phyloP scores from a whole-genome alignment of 768 basidiomycete genomes.

The Boletus sp. region DNA sequence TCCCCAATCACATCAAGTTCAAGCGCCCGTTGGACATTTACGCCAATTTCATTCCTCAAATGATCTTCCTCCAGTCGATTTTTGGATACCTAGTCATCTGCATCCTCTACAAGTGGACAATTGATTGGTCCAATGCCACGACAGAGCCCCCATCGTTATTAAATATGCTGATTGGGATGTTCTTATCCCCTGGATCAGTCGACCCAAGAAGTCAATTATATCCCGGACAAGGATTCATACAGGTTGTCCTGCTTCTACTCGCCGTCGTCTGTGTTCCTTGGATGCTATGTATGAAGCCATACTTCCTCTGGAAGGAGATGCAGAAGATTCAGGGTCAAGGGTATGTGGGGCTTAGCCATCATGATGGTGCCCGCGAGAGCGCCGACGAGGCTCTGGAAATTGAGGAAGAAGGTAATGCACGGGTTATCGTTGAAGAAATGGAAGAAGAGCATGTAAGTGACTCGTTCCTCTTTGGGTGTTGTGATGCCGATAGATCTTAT shows the following conservation, averaged over 20 bases:
- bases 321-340: slow-evolving; percentile 79
- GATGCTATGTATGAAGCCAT: slow-evolving; percentile 91
- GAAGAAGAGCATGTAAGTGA: slow-evolving; percentile 67
- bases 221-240: slow-evolving; percentile 81
- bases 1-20: slow-evolving; percentile 94
- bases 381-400: slow-evolving; percentile 65
- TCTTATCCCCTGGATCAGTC: slow-evolving; percentile 83
- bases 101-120: slow-evolving; percentile 96
- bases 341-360: slow-evolving; percentile 66
- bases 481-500: slow-evolving; percentile 9
- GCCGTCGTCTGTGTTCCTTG: slow-evolving; percentile 91
- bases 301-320: slow-evolving; percentile 87
- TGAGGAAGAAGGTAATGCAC: slow-evolving; percentile 79
- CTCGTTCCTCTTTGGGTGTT: slow-evolving; percentile 7
- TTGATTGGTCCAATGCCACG: slow-evolving; percentile 78
- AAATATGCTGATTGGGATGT: slow-evolving; percentile 97
- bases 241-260: slow-evolving; percentile 70
- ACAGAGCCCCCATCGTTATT: slow-evolving; percentile 83
- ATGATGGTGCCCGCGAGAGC: slow-evolving; percentile 52
- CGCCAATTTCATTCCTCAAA: slow-evolving; percentile 94
- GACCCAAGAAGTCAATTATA: slow-evolving; percentile 70
- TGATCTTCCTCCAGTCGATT: slow-evolving; percentile 96
- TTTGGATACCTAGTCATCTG: slow-evolving; percentile 94
- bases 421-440: slow-evolving; percentile 67
- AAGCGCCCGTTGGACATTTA: slow-evolving; percentile 84